Conservation (phyloP, 441 rosid genomes). For the Gossypium gossypioides region DNA sequence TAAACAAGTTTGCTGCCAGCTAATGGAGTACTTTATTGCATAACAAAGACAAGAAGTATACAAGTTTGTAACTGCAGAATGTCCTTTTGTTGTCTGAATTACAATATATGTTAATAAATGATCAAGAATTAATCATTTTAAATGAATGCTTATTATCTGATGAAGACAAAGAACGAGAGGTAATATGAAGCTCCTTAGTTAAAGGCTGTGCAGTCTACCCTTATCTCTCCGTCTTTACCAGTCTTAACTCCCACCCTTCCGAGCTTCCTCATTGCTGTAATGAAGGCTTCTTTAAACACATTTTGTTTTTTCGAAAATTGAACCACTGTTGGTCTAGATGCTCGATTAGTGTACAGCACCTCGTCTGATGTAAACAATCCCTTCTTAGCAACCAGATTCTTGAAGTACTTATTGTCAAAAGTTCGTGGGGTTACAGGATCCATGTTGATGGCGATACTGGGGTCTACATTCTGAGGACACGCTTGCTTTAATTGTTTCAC, state of each 20-base stretch:
- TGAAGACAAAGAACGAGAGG: neutral
- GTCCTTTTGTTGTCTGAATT: neutral
- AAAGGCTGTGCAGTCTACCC: conserved; percentile 43
- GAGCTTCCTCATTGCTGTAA: conserved; percentile 52
- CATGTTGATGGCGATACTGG: conserved; percentile 31
- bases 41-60: neutral
- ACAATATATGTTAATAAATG: neutral
- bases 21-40: neutral
- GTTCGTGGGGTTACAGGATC: conserved; percentile 38
- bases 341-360: conserved; percentile 37
- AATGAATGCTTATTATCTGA: neutral
- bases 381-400: conserved; percentile 51
- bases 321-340: conserved; percentile 38
- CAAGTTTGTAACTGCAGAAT: neutral
- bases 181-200: neutral
- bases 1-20: neutral
- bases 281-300: conserved; percentile 46
- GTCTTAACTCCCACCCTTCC: conserved; percentile 59
- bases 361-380: conserved; percentile 69
- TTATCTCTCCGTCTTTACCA: conserved; percentile 43
- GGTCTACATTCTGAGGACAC: conserved; percentile 48
- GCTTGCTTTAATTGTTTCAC: conserved; percentile 40
- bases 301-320: conserved; percentile 44
- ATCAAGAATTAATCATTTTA: neutral
- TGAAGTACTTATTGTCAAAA: conserved; percentile 62